A percentile compares a stretch with the other conserved stretches of the same genome.
phyloP scores from a whole-genome alignment of 139 green algal genomes.

The Coccomyxa sp. region DNA sequence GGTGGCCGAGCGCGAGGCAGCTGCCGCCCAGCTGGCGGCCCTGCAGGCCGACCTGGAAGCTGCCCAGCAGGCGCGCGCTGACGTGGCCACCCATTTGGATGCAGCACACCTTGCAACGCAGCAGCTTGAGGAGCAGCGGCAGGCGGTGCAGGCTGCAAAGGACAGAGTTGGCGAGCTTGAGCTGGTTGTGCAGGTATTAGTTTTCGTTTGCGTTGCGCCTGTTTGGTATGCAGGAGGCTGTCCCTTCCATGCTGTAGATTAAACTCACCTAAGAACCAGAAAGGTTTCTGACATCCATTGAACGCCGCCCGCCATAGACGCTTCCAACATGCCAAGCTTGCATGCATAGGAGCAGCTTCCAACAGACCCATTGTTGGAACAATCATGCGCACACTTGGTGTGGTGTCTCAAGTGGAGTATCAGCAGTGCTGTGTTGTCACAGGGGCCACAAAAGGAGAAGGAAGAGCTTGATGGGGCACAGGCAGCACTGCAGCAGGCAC shows the following conservation, averaged over 20 bases:
- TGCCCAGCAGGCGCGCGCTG: neutral
- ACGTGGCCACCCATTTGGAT: neutral
- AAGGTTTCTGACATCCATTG: neutral
- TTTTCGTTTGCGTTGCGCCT: neutral
- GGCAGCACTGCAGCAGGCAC: too few relatives aligned
- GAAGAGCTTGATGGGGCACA: too few relatives aligned
- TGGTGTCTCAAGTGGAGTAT: too few relatives aligned
- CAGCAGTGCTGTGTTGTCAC: too few relatives aligned
- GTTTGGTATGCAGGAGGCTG: neutral
- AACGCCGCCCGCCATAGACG: neutral
- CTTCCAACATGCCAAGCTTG: neutral
- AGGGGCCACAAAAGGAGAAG: too few relatives aligned
- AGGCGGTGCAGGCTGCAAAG: conserved; percentile 9
- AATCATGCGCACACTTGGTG: too few relatives aligned
- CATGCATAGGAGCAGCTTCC: too few relatives aligned
- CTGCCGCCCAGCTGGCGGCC: neutral
- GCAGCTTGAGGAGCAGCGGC: conserved; percentile 8
- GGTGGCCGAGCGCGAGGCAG: neutral
- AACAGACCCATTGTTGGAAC: too few relatives aligned
- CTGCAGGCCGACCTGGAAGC: neutral
- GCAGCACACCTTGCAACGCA: conserved; percentile 2
- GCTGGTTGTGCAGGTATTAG: neutral
- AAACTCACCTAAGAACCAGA: neutral
- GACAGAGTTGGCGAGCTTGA: neutral
- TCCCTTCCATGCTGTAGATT: neutral